phyloP scores from a whole-genome alignment of 1,284 basidiomycete species.

The Pseudozyma thailandica region DNA sequence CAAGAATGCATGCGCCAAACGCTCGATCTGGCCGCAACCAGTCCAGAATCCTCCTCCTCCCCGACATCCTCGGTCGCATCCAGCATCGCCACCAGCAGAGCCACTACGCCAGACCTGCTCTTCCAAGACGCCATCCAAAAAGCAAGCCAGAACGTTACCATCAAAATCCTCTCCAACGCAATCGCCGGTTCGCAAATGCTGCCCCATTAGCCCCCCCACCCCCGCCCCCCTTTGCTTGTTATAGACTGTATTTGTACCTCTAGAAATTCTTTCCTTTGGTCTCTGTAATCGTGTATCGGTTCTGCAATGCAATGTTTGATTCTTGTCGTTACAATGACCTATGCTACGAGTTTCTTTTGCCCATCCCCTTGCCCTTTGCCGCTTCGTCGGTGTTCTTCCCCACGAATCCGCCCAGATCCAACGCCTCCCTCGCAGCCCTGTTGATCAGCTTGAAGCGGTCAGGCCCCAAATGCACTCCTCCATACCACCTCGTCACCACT shows the following conservation, averaged over 20 bases:
- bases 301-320: slow-evolving; percentile 1
- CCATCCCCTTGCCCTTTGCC: slow-evolving; percentile 21
- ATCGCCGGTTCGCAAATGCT: slow-evolving; percentile 25
- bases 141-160: slow-evolving; percentile 19
- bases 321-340: neutral
- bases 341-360: slow-evolving; percentile 18
- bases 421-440: slow-evolving; percentile 58
- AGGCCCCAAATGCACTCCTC: slow-evolving; percentile 62
- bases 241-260: slow-evolving; percentile 16
- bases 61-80: slow-evolving; percentile 10
- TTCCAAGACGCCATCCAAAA: slow-evolving; percentile 20
- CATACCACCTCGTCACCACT: slow-evolving; percentile 66
- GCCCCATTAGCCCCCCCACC: slow-evolving; percentile 8
- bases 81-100: slow-evolving; percentile 14
- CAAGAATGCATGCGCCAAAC: slow-evolving; percentile 23
- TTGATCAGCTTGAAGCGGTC: slow-evolving; percentile 67
- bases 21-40: slow-evolving; percentile 4
- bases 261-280: neutral
- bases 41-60: neutral
- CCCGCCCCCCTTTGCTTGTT: too few species aligned
- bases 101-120: slow-evolving; percentile 19
- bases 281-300: neutral
- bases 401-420: slow-evolving; percentile 56
- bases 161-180: slow-evolving; percentile 18
- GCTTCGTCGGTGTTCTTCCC: slow-evolving; percentile 18